Percentiles rank a stretch among this genome's conserved stretches.
Evolutionary conservation across 352 stramenopile genomes (phyloP).

Genomic region (Phytophthora capsici): DNA sequence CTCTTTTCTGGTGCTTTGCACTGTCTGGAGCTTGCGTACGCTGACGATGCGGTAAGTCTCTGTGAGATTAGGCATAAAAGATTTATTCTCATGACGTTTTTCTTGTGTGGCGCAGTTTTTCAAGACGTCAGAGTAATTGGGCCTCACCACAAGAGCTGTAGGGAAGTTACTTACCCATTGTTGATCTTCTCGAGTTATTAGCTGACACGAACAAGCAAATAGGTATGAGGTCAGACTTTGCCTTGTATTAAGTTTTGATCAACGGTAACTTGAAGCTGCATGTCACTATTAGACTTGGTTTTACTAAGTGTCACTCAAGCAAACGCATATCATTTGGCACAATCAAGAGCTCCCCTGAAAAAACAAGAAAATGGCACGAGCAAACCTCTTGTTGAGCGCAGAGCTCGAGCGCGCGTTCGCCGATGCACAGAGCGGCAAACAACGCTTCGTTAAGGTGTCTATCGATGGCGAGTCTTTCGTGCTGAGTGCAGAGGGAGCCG

Average conservation of each 20-base stretch:
- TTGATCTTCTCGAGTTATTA: conserved; percentile 27
- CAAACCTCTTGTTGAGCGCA: conserved; percentile 59
- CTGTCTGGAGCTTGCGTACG: conserved; percentile 77
- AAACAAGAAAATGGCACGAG: conserved; percentile 59
- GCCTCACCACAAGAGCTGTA: conserved; percentile 16
- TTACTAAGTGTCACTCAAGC: not conserved
- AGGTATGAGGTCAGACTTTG: conserved; percentile 17
- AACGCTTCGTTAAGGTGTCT: conserved; percentile 73
- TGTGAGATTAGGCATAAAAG: not conserved
- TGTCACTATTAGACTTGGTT: conserved; percentile 1
- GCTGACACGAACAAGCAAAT: conserved; percentile 21
- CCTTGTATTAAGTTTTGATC: too few species aligned
- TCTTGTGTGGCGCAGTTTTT: conserved; percentile 47
- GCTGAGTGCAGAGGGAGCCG: conserved; percentile 45
- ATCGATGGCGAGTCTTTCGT: conserved; percentile 75
- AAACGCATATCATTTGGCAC: conserved; percentile 8
- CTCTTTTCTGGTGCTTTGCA: conserved; percentile 71
- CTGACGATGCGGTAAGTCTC: conserved; percentile 64
- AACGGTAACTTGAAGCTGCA: conserved; percentile 5
- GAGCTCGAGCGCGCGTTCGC: conserved; percentile 78
- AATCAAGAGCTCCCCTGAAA: conserved; percentile 18
- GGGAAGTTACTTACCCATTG: conserved; percentile 22
- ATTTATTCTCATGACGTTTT: not conserved
- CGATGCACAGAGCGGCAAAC: conserved; percentile 69
- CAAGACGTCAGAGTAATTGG: conserved; percentile 38